Base-by-base conservation (phyloP, 2,329 filamentous ascomycete genomes). In the Dactylellina parvicollis region DNA sequence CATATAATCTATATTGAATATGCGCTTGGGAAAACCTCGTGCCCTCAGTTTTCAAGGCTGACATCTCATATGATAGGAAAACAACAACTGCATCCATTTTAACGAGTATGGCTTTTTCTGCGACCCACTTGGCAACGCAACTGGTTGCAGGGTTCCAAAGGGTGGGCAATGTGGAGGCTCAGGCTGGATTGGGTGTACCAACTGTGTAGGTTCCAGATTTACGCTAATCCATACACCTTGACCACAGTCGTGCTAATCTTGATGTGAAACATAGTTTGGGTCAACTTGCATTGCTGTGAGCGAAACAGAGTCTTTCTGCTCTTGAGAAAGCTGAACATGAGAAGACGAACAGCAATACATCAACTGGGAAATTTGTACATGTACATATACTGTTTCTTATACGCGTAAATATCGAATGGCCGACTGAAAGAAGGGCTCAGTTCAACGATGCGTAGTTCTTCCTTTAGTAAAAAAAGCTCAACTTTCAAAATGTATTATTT, bases 201-300 rank as follows among this genome's bases (percentile, higher is more conserved):
- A 22, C 30, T 66, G 61, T 14, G 61, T 66, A 57, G 57, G 61
- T 66, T 57, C n/a, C n/a, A n/a, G n/a, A n/a, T 12, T n/a, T 26
- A 3, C 28, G 1, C 7, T 16, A 34, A 36, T 18, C 9, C 9
- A 18, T 18, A 42, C 2, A 36, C 1, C 0, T 9, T 20, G 8
- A 26, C 10, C 28, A 32, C 16, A 16, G 38, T 7, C 12, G 22
- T 16, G 3, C 20, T 49, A 49, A 28, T 30, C 14, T 7, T 22
- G 30, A 28, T 26, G 8, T 18, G 7, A 18, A 14, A 24, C 22
- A 30, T 52, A 61, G 57, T 44, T 61, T 30, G 57, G 57, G 4
- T 42, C n/a, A 9, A 36, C 20, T 30, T 61, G 57, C 32, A 50
- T n/a, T 2, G 42, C 20, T 20, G 16, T 61, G 14, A 50, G 32